Evolutionary conservation across 2,329 filamentous ascomycete species (phyloP).

Genomic region (Fusarium beomiforme): DNA sequence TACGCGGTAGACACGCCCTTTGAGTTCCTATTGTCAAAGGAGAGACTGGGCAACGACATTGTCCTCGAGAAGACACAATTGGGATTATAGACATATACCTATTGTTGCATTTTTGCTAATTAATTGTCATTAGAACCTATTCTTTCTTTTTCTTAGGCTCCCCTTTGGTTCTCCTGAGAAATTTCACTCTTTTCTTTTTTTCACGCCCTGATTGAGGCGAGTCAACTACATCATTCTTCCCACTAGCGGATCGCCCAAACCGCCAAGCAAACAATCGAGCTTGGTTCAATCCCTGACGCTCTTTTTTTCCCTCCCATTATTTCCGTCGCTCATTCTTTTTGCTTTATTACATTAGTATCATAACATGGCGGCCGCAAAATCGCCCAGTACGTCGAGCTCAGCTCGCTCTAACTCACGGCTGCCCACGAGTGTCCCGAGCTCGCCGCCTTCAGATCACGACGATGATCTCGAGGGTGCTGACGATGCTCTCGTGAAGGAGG

Average conservation of each 20-base stretch:
- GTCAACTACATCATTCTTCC: slow-evolving; percentile 41
- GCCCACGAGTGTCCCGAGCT: slow-evolving; percentile 51
- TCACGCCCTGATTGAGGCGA: slow-evolving; percentile 8
- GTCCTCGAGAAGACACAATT: slow-evolving; percentile 8
- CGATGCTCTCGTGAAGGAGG: slow-evolving; percentile 48
- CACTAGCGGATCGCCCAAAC: slow-evolving; percentile 18
- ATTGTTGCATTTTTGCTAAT: not conserved
- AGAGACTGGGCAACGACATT: slow-evolving; percentile 5
- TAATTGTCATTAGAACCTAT: too few species aligned
- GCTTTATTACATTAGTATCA: not conserved
- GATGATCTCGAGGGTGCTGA: slow-evolving; percentile 39
- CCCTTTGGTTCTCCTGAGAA: not conserved
- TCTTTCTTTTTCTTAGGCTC: not conserved
- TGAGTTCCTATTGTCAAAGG: not conserved
- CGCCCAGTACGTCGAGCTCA: slow-evolving; percentile 45
- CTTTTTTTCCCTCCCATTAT: not conserved
- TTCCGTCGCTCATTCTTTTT: not conserved
- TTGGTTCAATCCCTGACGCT: slow-evolving; percentile 1
- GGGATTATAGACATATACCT: not conserved
- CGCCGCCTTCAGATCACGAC: slow-evolving; percentile 43
- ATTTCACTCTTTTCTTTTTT: slow-evolving; percentile 17
- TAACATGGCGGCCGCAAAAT: slow-evolving; percentile 45
- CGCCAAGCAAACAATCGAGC: slow-evolving; percentile 9
- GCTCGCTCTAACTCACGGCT: slow-evolving; percentile 43
- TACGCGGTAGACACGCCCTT: slow-evolving; percentile 22